Evolutionary conservation across 2,329 filamentous ascomycete species (phyloP), one percentile per base, ranked within the genome.

Genomic region (Colletotrichum gigasporum): DNA sequence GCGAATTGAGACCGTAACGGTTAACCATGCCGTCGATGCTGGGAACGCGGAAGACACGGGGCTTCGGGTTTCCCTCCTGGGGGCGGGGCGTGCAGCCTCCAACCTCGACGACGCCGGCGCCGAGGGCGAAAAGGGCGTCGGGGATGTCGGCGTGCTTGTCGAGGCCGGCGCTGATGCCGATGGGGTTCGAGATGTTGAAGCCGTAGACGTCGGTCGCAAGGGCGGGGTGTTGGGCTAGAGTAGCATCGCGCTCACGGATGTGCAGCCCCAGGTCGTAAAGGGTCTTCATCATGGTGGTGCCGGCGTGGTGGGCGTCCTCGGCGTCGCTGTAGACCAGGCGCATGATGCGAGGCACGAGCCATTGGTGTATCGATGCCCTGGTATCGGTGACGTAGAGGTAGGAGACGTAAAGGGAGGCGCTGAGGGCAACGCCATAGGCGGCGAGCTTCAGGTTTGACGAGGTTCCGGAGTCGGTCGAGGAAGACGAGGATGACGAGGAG

Each of bases 141-240:
- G 94, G 92, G 56, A 98, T 90, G 67, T 97, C 93, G 56, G 90
- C 96, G 73, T 97, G 87, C 83, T 99, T 98, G 82, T 98, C 96
- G 42, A 99, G 88, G 9, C 96, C 96, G 5, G 93, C 96, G n/a
- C 93, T 96, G 67, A 96, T 97, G 60, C 91, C 96, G 71, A 99
- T 89, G 1, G 96, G 96, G 78, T 97, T 98, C 71, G 87, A 83
- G 47, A 99, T 80, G 4, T 81, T 84, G 66, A 91, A 87, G 34
- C 91, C 93, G 74, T 97, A 97, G 18, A 98, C 90, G 11, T 80
- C 75, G 14, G 74, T 71, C 18, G 74, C 69, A 4, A 79, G 71
- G 16, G 74, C 73, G 5, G 76, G 71, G 10, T 73, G 68, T 24
- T 76, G 69, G 22, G 66, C 63, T n/a, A 76, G 67, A 2, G 72